A percentile compares a stretch with the other conserved stretches of the same genome.
Conservation (phyloP, 495 filamentous ascomycete genomes). For the Trichoderma orchidacearum region DNA sequence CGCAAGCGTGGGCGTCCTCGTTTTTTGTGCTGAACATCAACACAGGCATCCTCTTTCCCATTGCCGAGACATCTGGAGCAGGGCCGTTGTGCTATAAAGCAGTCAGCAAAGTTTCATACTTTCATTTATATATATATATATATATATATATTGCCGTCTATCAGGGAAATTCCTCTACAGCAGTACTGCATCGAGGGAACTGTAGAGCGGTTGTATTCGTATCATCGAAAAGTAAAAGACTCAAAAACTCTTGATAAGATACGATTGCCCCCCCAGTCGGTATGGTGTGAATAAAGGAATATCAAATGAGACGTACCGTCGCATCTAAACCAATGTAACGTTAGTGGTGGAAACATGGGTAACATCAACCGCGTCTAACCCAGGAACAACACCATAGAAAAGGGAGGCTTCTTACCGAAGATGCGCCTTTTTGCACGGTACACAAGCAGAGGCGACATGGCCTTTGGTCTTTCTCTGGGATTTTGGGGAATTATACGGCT, state of each 20-base stretch:
- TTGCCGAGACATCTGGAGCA: constrained; percentile 48
- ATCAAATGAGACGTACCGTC: constrained; percentile 27
- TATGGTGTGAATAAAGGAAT: neutral
- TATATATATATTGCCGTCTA: no score
- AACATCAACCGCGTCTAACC: no score
- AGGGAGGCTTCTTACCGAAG: constrained; percentile 35
- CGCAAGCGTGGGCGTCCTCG: constrained; percentile 81
- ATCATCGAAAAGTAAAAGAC: no score
- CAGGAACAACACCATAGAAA: constrained; percentile 9
- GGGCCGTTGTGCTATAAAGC: constrained; percentile 39
- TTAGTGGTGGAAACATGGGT: no score
- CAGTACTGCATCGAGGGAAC: no score
- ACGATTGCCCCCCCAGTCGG: no score
- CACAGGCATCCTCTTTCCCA: constrained; percentile 68
- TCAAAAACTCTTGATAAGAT: no score
- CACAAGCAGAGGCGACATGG: constrained; percentile 91
- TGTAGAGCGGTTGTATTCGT: no score
- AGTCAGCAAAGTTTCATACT: neutral
- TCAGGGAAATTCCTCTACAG: no score
- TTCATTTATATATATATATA: no score
- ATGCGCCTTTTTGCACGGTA: constrained; percentile 96
- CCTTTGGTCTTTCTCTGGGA: constrained; percentile 78
- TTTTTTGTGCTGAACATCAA: constrained; percentile 95
- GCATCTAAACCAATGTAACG: constrained; percentile 21
- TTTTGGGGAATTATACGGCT: constrained; percentile 36